Evolutionary conservation across 202 grass and related monocot species (phyloP), one percentile per base, ranked within the genome.

Genomic region (Panicum virgatum): DNA sequence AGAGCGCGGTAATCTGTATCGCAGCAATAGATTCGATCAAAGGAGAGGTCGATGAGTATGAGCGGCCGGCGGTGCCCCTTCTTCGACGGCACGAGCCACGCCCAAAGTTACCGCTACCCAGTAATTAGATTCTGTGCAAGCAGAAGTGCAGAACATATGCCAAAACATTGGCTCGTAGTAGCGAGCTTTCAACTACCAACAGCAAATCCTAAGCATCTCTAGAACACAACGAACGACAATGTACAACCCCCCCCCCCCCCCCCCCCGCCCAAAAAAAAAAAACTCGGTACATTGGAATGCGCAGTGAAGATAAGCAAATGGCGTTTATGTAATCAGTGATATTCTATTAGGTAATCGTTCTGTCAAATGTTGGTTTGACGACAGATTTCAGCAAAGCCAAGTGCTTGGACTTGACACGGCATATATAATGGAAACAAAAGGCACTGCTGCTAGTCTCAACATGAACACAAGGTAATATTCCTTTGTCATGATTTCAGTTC

Each of bases 341-440:
- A 54, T 88, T 60, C 15, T 73, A 75, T 79, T 23, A 79, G 70
- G 43, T 67, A 83, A 68, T 62, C 42, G 60, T 78, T 74, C 60
- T 46, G 68, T 75, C 42, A 53, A 75, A 23, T 38, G 44, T 54
- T 34, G 62, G 75, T 84, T 90, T 70, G 37, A 42, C 26, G 43
- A 32, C 27, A 73, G n/a, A 45, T 75, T 83, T 68, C 53, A 83
- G 53, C 20, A n/a, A 53, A 52, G 53, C 63, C 75, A 66, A 75
- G 50, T 80, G 48, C 69, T 53, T 69, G 18, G 53, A 69, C 69
- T 66, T 80, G 26, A 56, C 83, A 83, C 25, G 34, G 37, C 51
- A 83, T 75, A 76, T 65, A 77, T 63, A 80, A 76, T 25, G 53
- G 39, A 86, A 83, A 61, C 5, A 76, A 64, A 86, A 79, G 38